Evolutionary conservation across 257 asterid genomes (phyloP).

Genomic region (Salvia hispanica): DNA sequence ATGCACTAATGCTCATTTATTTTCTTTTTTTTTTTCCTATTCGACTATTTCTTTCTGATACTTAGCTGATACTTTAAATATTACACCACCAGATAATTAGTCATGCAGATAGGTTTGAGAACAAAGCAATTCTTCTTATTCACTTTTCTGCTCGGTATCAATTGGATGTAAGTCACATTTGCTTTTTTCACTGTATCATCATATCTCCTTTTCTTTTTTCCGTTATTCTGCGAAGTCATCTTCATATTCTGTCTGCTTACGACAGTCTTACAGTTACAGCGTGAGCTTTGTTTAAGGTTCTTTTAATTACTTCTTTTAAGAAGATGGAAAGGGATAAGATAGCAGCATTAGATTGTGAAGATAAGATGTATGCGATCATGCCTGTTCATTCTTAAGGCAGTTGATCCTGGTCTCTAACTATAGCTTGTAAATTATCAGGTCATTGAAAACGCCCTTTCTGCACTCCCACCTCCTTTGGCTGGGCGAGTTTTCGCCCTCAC

Average conservation of each 20-base stretch:
- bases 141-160: conserved; percentile 98
- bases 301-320: not conserved
- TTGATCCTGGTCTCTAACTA: conserved; percentile 9
- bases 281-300: conserved; percentile 16
- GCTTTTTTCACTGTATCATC: conserved; percentile 11
- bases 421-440: conserved; percentile 46
- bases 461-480: conserved; percentile 71
- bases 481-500: conserved; percentile 84
- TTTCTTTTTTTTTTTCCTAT: not conserved
- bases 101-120: conserved; percentile 69
- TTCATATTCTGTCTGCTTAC: not conserved
- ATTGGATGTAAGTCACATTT: conserved; percentile 59
- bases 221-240: too few species aligned
- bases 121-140: conserved; percentile 89
- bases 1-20: conserved; percentile 4
- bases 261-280: not conserved
- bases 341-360: not conserved
- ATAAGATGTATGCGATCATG: not conserved
- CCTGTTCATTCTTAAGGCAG: not conserved
- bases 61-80: conserved; percentile 16
- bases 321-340: not conserved
- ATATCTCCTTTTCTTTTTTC: not conserved
- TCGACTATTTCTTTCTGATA: not conserved
- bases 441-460: conserved; percentile 72
- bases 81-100: conserved; percentile 55